Evolutionary conservation across 345 rosid genomes (phyloP), one percentile per base, ranked within the genome.

Genomic region (Clausena lansium): DNA sequence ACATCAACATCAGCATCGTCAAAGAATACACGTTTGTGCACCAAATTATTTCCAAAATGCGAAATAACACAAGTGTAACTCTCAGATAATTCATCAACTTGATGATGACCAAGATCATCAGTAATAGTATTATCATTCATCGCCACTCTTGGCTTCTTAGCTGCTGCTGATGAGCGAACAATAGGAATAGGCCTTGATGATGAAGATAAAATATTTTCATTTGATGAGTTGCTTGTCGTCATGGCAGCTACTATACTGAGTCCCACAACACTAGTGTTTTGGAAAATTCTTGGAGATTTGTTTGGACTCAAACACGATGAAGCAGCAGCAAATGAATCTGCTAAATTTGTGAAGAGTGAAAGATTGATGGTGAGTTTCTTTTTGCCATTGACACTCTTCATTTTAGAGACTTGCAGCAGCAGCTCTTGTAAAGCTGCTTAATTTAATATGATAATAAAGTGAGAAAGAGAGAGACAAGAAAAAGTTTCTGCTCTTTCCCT

Each of bases 211-310:
- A 74, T 24, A 5, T 72, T 25, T 25, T 74, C 74, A 2, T 28
- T 69, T 20, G 41, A 32, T 20, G 41, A 25, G 63, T 73, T 78
- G 73, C 64, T 76, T 32, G 71, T 79, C 79, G 81, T 79, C 81
- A 84, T 72, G 64, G 82, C 87, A 17, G 81, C 87, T 7, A 84
- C 81, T 61, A 81, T 84, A n/a, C 83, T 76, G 9, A 84, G 75
- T 62, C 87, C 83, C 76, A 75, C 83, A 24, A 76, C 85, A 30
- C 73, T 76, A 4, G 57, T 17, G 19, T 61, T 25, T 32, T 77
- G 76, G 59, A 79, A 79, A 30, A 47, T 77, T 65, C 81, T 74
- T 2, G 77, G 73, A 24, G 85, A 59, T 67, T 82, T 85, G 10
- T 54, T 24, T 20, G 81, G 72, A 30, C 41, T 70, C 11, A 57